These are phyloP conservation scores for Entophlyctis helioformis DNA, from an alignment of 192 early-diverging fungal species.

Conservation along the genomic window DNA sequence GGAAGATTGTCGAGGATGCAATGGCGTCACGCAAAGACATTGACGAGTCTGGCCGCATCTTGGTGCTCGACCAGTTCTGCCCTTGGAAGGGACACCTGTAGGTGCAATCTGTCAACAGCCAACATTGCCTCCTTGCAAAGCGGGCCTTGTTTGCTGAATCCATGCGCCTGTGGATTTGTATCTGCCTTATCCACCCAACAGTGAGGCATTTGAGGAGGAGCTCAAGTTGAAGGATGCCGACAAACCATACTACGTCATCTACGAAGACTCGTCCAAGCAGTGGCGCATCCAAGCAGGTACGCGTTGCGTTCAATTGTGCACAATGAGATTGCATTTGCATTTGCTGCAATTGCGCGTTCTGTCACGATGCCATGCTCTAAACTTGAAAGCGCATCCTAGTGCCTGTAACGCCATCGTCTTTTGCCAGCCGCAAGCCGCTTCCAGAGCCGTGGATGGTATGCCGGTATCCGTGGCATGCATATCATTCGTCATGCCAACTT, in stretches of 20 bases:
- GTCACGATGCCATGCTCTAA: no score
- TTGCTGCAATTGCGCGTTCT: no score
- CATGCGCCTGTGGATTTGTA: no score
- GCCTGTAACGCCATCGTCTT: no score
- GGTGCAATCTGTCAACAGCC: no score
- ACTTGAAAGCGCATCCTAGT: no score
- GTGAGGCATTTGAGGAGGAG: slow-evolving; percentile 31
- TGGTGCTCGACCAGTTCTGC: slow-evolving; percentile 71
- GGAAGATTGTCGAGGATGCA: slow-evolving; percentile 69
- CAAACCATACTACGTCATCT: slow-evolving; percentile 60
- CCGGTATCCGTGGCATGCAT: background rate
- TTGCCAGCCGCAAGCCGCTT: slow-evolving; percentile 63
- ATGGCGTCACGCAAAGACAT: slow-evolving; percentile 39
- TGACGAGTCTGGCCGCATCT: slow-evolving; percentile 63
- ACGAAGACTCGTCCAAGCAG: slow-evolving; percentile 48
- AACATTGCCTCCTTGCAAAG: no score
- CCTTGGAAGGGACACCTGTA: slow-evolving; percentile 93
- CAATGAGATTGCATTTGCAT: no score
- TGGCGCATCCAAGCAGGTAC: slow-evolving; percentile 72
- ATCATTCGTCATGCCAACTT: background rate
- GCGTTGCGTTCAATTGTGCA: no score
- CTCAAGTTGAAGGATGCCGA: slow-evolving; percentile 10
- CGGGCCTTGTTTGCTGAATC: no score
- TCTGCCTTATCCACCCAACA: no score
- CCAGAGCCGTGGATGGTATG: slow-evolving; percentile 48